A percentile compares a stretch with the other conserved stretches of the same genome.
Conservation (phyloP, 1,284 basidiomycete genomes). For the Irpex rosettiformis region DNA sequence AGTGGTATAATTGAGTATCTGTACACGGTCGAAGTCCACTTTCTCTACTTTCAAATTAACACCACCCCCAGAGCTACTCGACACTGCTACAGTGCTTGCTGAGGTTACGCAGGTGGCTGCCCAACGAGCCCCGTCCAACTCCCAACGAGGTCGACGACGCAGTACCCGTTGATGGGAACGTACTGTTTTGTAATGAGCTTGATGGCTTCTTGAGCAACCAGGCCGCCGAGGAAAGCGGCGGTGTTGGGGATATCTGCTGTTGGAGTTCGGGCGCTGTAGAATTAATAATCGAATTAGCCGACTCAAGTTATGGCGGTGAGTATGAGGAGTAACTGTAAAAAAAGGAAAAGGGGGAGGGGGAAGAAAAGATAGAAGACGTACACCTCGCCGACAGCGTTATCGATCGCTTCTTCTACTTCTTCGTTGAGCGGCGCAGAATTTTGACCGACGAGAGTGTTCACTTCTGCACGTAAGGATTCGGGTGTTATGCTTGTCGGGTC, state of each 20-base stretch:
- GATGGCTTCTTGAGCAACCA: slow-evolving; percentile 97
- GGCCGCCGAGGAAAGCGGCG: slow-evolving; percentile 89
- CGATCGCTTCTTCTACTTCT: slow-evolving; percentile 59
- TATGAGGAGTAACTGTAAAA: background rate
- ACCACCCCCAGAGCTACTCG: too few species aligned
- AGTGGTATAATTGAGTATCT: too few species aligned
- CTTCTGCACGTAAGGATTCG: slow-evolving; percentile 33
- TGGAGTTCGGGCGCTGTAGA: slow-evolving; percentile 69
- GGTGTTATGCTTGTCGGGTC: slow-evolving; percentile 22
- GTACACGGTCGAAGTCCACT: too few species aligned
- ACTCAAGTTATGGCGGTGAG: background rate
- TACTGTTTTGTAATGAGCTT: slow-evolving; percentile 98
- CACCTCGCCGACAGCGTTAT: slow-evolving; percentile 76
- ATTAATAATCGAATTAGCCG: background rate
- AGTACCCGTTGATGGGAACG: slow-evolving; percentile 85
- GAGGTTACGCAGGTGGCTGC: background rate
- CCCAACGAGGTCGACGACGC: slow-evolving; percentile 84
- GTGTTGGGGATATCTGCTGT: slow-evolving; percentile 89
- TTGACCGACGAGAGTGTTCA: slow-evolving; percentile 32
- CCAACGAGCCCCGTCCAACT: slow-evolving; percentile 65
- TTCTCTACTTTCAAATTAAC: background rate
- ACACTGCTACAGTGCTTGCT: background rate
- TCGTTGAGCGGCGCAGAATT: slow-evolving; percentile 54
- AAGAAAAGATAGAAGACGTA: slow-evolving; percentile 36
- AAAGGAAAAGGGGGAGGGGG: background rate